Conservation (phyloP, 176 grass and related monocot genomes). For the Saccharum spontaneum region DNA sequence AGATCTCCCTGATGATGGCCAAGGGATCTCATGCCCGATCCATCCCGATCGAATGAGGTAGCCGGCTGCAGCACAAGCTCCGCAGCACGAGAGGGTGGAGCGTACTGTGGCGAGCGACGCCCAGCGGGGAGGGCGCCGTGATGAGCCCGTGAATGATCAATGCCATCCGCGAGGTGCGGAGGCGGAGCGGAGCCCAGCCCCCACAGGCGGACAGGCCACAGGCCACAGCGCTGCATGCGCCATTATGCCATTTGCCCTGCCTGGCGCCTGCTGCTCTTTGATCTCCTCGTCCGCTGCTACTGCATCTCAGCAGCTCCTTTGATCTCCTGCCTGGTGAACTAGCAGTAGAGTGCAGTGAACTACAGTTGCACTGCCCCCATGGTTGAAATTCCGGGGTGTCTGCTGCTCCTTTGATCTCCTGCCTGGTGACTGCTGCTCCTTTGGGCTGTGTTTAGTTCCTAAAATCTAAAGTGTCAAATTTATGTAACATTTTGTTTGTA, state of each 20-base stretch:
- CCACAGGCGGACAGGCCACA: no score
- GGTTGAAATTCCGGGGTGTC: constrained; percentile 18
- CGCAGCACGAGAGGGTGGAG: constrained; percentile 27
- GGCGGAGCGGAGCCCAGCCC: not conserved
- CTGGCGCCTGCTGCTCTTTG: not conserved
- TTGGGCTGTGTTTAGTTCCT: no score
- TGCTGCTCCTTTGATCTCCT: no score
- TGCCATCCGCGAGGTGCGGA: constrained; percentile 26
- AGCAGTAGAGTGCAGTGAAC: not conserved
- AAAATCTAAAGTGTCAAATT: no score
- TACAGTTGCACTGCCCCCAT: constrained; percentile 1
- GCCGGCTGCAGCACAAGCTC: not conserved
- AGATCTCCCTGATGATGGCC: constrained; percentile 45
- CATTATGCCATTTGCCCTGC: constrained; percentile 36
- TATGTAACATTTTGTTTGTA: no score
- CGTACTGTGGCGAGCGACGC: constrained; percentile 30
- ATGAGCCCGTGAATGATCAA: not conserved
- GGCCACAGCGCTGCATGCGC: constrained; percentile 41
- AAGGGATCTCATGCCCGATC: constrained; percentile 35
- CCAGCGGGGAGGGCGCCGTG: not conserved
- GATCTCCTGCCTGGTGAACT: no score
- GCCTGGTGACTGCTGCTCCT: no score
- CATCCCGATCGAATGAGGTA: constrained; percentile 12
- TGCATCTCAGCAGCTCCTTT: not conserved
- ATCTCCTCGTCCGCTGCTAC: not conserved